A percentile compares a stretch with the other conserved stretches of the same genome.
phyloP scores from a whole-genome alignment of 306 rosid species.

The Coriaria nepalensis region DNA sequence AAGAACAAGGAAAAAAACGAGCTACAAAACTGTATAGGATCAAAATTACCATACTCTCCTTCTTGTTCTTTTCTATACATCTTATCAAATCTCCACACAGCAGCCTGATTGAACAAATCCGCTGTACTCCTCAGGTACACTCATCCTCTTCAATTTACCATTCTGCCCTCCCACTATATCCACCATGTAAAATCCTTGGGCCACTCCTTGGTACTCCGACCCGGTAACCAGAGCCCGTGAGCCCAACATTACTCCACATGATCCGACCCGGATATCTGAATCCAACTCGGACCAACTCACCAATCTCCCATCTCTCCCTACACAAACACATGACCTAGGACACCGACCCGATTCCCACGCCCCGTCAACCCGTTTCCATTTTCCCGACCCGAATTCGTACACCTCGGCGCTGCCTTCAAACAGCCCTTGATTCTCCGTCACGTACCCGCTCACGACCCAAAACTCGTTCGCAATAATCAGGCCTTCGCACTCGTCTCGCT shows the following conservation, averaged over 20 bases:
- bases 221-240: constrained; percentile 21
- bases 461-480: constrained; percentile 26
- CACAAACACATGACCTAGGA: constrained; percentile 34
- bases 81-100: constrained; percentile 29
- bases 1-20: too few relatives aligned
- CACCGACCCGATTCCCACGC: constrained; percentile 31
- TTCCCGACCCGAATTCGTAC: constrained; percentile 21
- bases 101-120: constrained; percentile 45
- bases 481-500: constrained; percentile 53
- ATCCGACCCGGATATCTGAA: constrained; percentile 22
- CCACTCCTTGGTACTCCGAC: constrained; percentile 32
- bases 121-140: constrained; percentile 18
- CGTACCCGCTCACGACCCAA: constrained; percentile 50
- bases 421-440: constrained; percentile 33
- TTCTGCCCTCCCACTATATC: constrained; percentile 16
- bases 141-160: constrained; percentile 22
- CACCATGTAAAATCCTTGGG: constrained; percentile 17
- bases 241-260: constrained; percentile 22
- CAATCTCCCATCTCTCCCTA: constrained; percentile 24
- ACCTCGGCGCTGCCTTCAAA: constrained; percentile 33
- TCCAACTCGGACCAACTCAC: constrained; percentile 20
- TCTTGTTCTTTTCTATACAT: not conserved
- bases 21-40: not conserved
- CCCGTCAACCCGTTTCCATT: constrained; percentile 31
- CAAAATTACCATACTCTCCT: not conserved